Percentiles rank a stretch among this genome's conserved stretches.
phyloP scores from a whole-genome alignment of 805 yeast genomes.

The Yamadazyma insecticola region DNA sequence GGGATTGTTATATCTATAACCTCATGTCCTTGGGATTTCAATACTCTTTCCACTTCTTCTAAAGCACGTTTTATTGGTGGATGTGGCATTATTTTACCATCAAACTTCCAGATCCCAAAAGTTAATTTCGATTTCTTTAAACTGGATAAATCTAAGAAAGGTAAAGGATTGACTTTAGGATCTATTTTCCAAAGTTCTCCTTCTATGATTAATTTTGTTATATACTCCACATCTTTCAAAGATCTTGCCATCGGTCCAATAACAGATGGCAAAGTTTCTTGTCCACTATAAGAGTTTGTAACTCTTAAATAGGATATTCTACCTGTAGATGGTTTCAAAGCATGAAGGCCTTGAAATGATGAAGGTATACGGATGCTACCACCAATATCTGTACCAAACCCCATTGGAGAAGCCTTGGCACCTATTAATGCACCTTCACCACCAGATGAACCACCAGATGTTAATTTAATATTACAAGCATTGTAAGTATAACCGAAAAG shows the following conservation, averaged over 20 bases:
- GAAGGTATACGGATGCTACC: constrained; percentile 21
- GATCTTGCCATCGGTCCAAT: constrained; percentile 36
- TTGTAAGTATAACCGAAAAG: constrained; percentile 18
- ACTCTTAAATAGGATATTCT: constrained; percentile 14
- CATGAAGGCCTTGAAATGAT: constrained; percentile 18
- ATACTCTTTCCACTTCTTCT: constrained; percentile 3
- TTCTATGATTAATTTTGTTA: constrained; percentile 41
- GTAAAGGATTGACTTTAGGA: constrained; percentile 24
- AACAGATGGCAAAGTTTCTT: constrained; percentile 17
- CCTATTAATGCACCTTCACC: constrained; percentile 22
- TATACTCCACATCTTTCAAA: constrained; percentile 37
- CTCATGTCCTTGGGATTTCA: constrained; percentile 40
- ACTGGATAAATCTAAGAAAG: constrained; percentile 44
- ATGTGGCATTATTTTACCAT: constrained; percentile 9
- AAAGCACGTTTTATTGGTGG: constrained; percentile 16
- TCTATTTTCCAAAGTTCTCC: constrained; percentile 55
- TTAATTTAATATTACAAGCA: constrained; percentile 14
- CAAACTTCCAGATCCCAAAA: constrained; percentile 6
- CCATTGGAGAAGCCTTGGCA: constrained; percentile 15
- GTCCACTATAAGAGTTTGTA: constrained; percentile 18
- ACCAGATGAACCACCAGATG: constrained; percentile 22
- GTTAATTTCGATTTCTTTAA: too few species aligned
- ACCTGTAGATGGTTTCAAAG: constrained; percentile 16
- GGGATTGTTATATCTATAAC: constrained; percentile 44
- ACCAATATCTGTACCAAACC: constrained; percentile 24